Percentiles rank a stretch among this genome's conserved stretches.
These are phyloP conservation scores for Penicillium egyptiacum DNA, from an alignment of 495 filamentous ascomycete species.

Conservation along the genomic window DNA sequence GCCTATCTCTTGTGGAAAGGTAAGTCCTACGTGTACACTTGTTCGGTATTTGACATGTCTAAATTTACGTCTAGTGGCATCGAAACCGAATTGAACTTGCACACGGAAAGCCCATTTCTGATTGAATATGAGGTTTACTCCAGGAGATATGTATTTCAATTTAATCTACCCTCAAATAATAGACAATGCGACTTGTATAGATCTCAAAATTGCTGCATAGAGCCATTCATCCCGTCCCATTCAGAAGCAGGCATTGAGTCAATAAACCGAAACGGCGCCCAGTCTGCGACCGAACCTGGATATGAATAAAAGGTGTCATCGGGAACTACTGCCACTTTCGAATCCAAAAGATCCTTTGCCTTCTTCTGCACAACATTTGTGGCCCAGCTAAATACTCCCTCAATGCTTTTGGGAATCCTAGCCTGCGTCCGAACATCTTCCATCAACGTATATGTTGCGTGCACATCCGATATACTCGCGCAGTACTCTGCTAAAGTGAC, in stretches of 20 bases:
- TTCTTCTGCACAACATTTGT: constrained; percentile 14
- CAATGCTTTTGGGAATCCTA: constrained; percentile 9
- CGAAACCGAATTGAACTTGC: constrained; percentile 44
- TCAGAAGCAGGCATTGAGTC: constrained; percentile 11
- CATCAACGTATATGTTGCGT: constrained; percentile 15
- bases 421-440: constrained; percentile 13
- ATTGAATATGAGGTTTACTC: background rate
- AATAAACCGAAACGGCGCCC: constrained; percentile 15
- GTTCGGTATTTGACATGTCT: constrained; percentile 1
- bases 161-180: background rate
- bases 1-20: constrained; percentile 57
- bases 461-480: constrained; percentile 5
- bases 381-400: constrained; percentile 11
- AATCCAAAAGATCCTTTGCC: constrained; percentile 6
- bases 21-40: constrained; percentile 7
- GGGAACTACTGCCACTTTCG: background rate
- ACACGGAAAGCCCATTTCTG: constrained; percentile 32
- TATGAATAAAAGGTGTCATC: constrained; percentile 10
- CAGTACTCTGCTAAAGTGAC: constrained; percentile 11
- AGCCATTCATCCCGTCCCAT: constrained; percentile 6
- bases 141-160: background rate
- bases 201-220: constrained; percentile 5
- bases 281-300: constrained; percentile 4
- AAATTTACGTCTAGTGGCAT: constrained; percentile 24
- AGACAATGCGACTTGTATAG: background rate